These are phyloP conservation scores for Talaromyces sp. DNA, from an alignment of 2,329 filamentous ascomycete genomes.

Conservation along the genomic window DNA sequence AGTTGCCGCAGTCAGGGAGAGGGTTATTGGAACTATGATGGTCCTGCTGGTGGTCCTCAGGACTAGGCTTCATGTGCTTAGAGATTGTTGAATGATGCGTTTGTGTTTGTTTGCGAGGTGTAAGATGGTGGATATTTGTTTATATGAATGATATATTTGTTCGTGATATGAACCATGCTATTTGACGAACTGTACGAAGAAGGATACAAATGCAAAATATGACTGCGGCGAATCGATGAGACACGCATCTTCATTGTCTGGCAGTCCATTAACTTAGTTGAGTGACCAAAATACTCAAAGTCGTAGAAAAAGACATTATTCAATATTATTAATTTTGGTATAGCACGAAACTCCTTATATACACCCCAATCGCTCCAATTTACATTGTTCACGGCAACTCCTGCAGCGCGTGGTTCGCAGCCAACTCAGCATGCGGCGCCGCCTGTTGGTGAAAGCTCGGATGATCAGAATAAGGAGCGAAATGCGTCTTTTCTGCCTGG, in stretches of 20 bases:
- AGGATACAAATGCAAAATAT: background rate
- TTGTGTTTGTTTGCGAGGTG: background rate
- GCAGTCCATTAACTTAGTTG: too few species aligned
- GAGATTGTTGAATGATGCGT: background rate
- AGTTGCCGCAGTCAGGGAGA: background rate
- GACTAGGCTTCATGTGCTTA: background rate
- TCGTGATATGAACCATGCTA: background rate
- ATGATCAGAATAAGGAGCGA: background rate
- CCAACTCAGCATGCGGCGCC: background rate
- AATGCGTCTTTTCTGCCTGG: background rate
- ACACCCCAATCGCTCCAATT: background rate
- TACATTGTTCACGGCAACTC: background rate
- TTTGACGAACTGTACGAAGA: background rate
- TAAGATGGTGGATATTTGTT: background rate
- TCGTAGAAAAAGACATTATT: background rate
- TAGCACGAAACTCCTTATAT: too few species aligned
- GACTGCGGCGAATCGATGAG: background rate
- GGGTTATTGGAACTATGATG: background rate
- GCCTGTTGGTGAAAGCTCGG: background rate
- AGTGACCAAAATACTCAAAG: too few species aligned
- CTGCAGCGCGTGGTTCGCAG: background rate
- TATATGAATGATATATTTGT: background rate
- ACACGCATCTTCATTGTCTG: too few species aligned
- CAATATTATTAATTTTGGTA: too few species aligned
- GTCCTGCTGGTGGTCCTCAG: constrained; percentile 3